Conservation (phyloP, 768 basidiomycete species). For the Auriscalpium orientale region DNA sequence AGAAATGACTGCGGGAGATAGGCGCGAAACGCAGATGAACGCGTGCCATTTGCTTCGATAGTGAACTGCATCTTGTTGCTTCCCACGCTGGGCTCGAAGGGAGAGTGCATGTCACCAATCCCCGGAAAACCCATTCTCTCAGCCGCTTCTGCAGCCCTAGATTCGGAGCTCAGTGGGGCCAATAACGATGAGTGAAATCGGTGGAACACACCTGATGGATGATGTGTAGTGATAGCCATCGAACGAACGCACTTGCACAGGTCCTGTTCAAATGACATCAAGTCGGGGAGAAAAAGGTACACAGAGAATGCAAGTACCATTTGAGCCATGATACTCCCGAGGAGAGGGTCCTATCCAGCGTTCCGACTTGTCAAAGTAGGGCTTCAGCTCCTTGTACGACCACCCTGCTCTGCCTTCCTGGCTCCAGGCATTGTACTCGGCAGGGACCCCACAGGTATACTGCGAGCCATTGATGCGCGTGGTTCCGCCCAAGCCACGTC, state of each 20-base stretch:
- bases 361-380: slow-evolving; percentile 29
- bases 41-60: slow-evolving; percentile 12
- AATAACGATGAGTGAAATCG: not conserved
- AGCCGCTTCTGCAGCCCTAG: slow-evolving; percentile 6
- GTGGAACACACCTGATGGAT: not conserved
- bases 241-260: not conserved
- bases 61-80: slow-evolving; percentile 17
- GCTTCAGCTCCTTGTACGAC: slow-evolving; percentile 27
- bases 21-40: slow-evolving; percentile 16
- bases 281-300: not conserved
- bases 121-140: slow-evolving; percentile 15
- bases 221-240: not conserved
- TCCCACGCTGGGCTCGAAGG: slow-evolving; percentile 13
- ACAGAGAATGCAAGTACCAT: not conserved
- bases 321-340: not conserved
- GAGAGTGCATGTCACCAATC: slow-evolving; percentile 18
- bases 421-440: slow-evolving; percentile 26
- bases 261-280: not conserved
- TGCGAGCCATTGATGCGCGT: slow-evolving; percentile 38
- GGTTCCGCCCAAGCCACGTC: slow-evolving; percentile 37
- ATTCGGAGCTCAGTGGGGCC: not conserved
- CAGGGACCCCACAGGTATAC: slow-evolving; percentile 24
- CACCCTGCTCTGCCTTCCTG: slow-evolving; percentile 25
- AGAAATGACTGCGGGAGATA: slow-evolving; percentile 14
- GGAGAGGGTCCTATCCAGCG: not conserved